Percentiles rank a stretch among this genome's conserved stretches.
These are phyloP conservation scores for Trametes cingulata DNA, from an alignment of 768 basidiomycete species.

Conservation along the genomic window DNA sequence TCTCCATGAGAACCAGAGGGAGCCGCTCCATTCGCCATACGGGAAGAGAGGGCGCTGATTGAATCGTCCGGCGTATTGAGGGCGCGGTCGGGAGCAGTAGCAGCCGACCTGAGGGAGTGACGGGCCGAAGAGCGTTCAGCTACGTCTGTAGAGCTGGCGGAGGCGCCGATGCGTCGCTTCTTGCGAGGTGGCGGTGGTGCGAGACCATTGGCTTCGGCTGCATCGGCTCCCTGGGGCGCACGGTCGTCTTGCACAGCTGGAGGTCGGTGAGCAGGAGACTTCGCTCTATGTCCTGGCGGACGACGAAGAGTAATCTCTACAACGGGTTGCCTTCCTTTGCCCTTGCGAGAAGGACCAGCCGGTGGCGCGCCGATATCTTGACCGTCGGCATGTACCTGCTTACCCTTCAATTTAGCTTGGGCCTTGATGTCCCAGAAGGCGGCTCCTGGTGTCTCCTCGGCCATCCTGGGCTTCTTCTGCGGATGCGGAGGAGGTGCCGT, in stretches of 20 bases:
- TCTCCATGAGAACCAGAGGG: background rate
- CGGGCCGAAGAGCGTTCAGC: background rate
- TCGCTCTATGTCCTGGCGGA: background rate
- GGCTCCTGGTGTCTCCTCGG: background rate
- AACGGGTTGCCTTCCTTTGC: background rate
- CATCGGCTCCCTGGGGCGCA: too few species aligned
- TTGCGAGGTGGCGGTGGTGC: constrained; percentile 16
- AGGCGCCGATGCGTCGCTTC: constrained; percentile 19
- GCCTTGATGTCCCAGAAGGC: constrained; percentile 22
- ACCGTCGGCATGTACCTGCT: background rate
- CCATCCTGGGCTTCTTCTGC: constrained; percentile 1
- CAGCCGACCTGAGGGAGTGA: background rate
- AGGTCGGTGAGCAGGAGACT: background rate
- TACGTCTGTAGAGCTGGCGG: background rate
- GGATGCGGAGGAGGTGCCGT: constrained; percentile 20
- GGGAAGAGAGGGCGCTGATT: background rate
- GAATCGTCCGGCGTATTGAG: background rate
- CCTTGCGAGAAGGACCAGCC: background rate
- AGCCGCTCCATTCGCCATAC: background rate
- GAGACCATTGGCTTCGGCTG: background rate
- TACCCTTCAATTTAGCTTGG: constrained; percentile 20
- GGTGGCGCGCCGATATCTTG: background rate
- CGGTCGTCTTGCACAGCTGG: background rate
- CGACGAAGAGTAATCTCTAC: constrained; percentile 1
- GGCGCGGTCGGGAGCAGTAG: background rate